Evolutionary conservation across 371 early-diverging fungal species (phyloP).

Genomic region (Syncephalastrum sp.): DNA sequence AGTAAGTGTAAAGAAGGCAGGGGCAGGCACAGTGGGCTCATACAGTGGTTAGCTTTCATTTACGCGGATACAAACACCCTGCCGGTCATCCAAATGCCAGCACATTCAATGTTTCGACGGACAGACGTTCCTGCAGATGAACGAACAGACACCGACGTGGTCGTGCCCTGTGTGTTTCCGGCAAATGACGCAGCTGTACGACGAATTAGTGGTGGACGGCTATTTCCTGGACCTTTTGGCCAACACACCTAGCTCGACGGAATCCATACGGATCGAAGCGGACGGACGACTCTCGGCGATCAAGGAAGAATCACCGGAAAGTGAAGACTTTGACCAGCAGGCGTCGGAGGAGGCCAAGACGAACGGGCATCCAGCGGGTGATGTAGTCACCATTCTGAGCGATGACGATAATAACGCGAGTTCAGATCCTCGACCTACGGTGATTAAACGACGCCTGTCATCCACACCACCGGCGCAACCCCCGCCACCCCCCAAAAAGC

Average conservation of each 20-base stretch:
- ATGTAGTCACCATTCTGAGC: constrained; percentile 4
- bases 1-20: constrained; percentile 27
- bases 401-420: constrained; percentile 7
- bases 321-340: no score
- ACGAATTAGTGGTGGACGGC: constrained; percentile 64
- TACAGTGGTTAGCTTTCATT: constrained; percentile 50
- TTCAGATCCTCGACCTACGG: not conserved
- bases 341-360: not conserved
- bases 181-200: constrained; percentile 46
- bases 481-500: constrained; percentile 8
- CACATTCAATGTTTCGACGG: constrained; percentile 83
- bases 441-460: constrained; percentile 12
- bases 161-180: constrained; percentile 73
- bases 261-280: constrained; percentile 61
- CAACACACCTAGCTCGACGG: constrained; percentile 43
- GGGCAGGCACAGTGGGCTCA: not conserved
- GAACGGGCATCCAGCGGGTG: constrained; percentile 6
- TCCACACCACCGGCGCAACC: constrained; percentile 10
- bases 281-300: constrained; percentile 56
- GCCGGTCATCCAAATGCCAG: constrained; percentile 58
- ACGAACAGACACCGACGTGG: constrained; percentile 70
- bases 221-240: constrained; percentile 67
- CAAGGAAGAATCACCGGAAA: constrained; percentile 18
- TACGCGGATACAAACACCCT: constrained; percentile 61
- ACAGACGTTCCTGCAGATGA: constrained; percentile 63